Evolutionary conservation across 2,329 filamentous ascomycete species (phyloP), one percentile per base, ranked within the genome.

Genomic region (Pseudocercospora macadamiae): DNA sequence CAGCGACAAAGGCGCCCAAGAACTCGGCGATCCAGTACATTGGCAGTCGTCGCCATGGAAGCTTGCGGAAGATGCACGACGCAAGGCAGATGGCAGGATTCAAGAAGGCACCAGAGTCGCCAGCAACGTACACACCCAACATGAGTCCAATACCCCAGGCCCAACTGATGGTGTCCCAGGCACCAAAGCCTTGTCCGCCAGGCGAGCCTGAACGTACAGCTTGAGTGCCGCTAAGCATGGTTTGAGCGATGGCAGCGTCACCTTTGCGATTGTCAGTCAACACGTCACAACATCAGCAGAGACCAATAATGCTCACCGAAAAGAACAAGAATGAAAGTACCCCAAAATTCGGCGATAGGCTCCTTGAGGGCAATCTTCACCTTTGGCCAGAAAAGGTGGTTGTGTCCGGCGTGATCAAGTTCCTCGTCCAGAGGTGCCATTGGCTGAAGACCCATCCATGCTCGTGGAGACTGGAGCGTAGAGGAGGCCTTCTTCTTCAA

Each of bases 31-130:
- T 51, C 42, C 83, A 77, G 73, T 91, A 91, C 21, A 87, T 73
- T 1, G 88, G 88, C 61, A 90, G 85, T 45, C 88, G 86, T 55
- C 83, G 80, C 86, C 87, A 90, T 14, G 88, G 86, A 26, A 89
- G 82, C 56, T 84, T 82, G 55, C 88, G 86, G 72, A 83, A 89
- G 51, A 91, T 74, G 68, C 88, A 90, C 74, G 86, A 88, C 61
- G 83, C 80, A 30, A 91, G 80, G 2, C 88, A 90, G 16, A 91
- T 82, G 23, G 86, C 88, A 0, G 88, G 86, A 69, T 79, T 79
- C 10, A 91, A 78, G 61, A 71, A 70, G 14, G 68, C 72, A 51
- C 72, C 72, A 21, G 65, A 68, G 52, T 70, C 68, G 44, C 69
- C 70, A n/a, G 69, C 70, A 7, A 68, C 66, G 54, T 74, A 74